Conservation (phyloP, 306 rosid genomes). For the Quercus mongolica region DNA sequence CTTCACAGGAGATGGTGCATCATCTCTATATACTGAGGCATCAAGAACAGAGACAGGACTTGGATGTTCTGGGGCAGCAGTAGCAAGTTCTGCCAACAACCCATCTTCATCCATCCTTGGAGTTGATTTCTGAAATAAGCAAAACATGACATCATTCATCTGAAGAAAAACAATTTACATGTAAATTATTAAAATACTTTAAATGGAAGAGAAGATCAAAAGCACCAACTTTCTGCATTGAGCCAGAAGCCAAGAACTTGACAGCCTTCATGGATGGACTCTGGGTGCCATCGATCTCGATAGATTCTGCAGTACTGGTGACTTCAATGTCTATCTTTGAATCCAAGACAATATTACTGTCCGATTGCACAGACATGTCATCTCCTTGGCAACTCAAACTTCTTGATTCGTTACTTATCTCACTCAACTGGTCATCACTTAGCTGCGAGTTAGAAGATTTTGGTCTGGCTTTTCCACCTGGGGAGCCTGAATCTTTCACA, state of each 20-base stretch:
- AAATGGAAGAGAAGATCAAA: slow-evolving; percentile 22
- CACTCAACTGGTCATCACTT: slow-evolving; percentile 62
- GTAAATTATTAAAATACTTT: slow-evolving; percentile 9
- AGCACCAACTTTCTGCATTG: slow-evolving; percentile 51
- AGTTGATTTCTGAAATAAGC: slow-evolving; percentile 48
- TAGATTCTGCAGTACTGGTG: slow-evolving; percentile 37
- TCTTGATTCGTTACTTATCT: slow-evolving; percentile 60
- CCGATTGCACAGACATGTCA: slow-evolving; percentile 48
- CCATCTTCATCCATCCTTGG: slow-evolving; percentile 50
- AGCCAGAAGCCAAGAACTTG: slow-evolving; percentile 39
- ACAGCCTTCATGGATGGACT: slow-evolving; percentile 46
- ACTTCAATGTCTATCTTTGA: slow-evolving; percentile 53
- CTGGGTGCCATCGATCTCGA: slow-evolving; percentile 37
- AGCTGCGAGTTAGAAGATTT: slow-evolving; percentile 40
- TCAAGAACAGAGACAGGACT: slow-evolving; percentile 89
- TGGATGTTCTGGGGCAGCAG: slow-evolving; percentile 56
- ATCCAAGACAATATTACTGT: slow-evolving; percentile 21
- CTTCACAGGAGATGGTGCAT: slow-evolving; percentile 52
- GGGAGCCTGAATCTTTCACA: slow-evolving; percentile 42
- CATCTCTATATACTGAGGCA: slow-evolving; percentile 56
- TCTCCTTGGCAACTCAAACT: slow-evolving; percentile 59
- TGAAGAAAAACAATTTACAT: neutral
- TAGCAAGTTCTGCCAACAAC: slow-evolving; percentile 47
- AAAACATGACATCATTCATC: neutral
- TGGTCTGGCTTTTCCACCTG: slow-evolving; percentile 53